Base-by-base conservation (phyloP, 306 rosid genomes). In the Luffa aegyptiaca region DNA sequence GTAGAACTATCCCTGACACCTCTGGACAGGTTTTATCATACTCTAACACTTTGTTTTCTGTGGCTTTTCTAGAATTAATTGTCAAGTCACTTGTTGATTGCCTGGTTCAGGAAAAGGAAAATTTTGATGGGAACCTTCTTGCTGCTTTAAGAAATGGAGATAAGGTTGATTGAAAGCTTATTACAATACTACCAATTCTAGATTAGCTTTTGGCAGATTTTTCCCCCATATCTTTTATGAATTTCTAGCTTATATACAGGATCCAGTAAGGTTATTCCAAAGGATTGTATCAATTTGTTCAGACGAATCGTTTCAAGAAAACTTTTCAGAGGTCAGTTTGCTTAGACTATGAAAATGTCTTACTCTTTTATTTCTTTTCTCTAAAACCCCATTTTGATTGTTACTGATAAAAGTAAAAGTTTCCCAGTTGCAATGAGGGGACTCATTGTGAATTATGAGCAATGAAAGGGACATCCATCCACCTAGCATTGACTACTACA, bases 31-130 rank as follows among this genome's bases (percentile, higher is more conserved):
- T 52, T 69, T 75, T 53, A 13, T 78, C 62, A 64, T 72, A 42
- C n/a, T 35, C 72, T 63, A 75, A 74, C 55, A 82, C 18, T 68
- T 57, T 62, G 17, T 84, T 61, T 55, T 79, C 81, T 80, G 55
- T 83, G 9, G 1, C 48, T 73, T n/a, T 48, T 74, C 84, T 87
- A 61, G 89, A 90, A 59, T 81, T 85, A 52, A 80, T 91, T 84
- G 89, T 80, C 82, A 90, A 89, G 87, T 79, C 82, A 76, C 88
- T 93, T 52, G 92, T 73, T 79, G 92, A 89, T 61, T 87, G 83
- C 18, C 65, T 92, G 89, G 61, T 88, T 71, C 91, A 88, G 66
- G 72, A 88, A 56, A 92, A 92, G 87, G 97, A 93, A 87, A 92
- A 93, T 78, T 84, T 93, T 78, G 90, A 90, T 79, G 91, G 86